phyloP scores from a whole-genome alignment of 495 filamentous ascomycete species.

The Parachaetomium inaequale region DNA sequence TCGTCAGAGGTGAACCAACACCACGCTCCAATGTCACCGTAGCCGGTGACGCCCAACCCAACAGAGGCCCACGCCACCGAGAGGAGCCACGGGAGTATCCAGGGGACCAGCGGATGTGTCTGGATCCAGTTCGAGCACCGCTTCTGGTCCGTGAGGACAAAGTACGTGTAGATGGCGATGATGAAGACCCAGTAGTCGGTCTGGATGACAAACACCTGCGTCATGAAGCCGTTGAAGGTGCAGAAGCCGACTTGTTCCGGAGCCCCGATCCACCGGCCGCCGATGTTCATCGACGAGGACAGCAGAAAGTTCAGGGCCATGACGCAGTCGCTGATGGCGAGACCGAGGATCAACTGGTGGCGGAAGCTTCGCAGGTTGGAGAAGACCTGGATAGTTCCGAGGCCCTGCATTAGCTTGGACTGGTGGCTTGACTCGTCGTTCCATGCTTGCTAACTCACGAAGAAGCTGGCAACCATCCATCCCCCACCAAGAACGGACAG shows the following conservation, averaged over 20 bases:
- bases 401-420: background rate
- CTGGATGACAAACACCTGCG: constrained; percentile 46
- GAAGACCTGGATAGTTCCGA: background rate
- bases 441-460: constrained; percentile 24
- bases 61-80: constrained; percentile 36
- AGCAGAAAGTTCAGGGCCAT: constrained; percentile 45
- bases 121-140: constrained; percentile 38
- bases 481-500: constrained; percentile 38
- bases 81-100: constrained; percentile 39
- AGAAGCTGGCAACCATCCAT: constrained; percentile 44
- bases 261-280: constrained; percentile 33
- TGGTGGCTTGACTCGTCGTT: background rate
- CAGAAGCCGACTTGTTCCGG: constrained; percentile 37
- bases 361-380: constrained; percentile 36
- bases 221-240: constrained; percentile 45
- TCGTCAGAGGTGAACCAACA: constrained; percentile 45
- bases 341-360: constrained; percentile 45
- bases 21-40: constrained; percentile 44
- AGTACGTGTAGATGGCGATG: constrained; percentile 43
- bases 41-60: constrained; percentile 37
- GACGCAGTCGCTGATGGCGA: constrained; percentile 41
- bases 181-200: constrained; percentile 47
- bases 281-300: constrained; percentile 38
- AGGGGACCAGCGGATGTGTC: constrained; percentile 32
- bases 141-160: constrained; percentile 42